Evolutionary conservation across 78 protist genomes (phyloP), one percentile per base, ranked within the genome.

Genomic region (Capsaspora owczarzaki): DNA sequence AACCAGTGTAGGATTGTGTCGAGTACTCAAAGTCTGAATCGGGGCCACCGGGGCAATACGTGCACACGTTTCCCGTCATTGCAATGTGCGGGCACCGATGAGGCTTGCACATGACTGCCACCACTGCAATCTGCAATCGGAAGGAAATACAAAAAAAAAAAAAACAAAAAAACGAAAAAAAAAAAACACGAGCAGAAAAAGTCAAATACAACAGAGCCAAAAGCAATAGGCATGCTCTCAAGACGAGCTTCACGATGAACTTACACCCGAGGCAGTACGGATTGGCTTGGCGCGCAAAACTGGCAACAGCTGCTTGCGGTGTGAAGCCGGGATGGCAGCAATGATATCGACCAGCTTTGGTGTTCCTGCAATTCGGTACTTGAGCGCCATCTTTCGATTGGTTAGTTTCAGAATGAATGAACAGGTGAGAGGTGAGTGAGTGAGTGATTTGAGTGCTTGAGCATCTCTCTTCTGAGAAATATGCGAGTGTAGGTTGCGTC

Each of bases 71-170:
- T 22, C 97, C 97, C 20, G 95, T 92, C 86, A 79, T 79, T 44
- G 94, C 97, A 41, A 91, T 76, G 87, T 96, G 99, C 27, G 99
- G 99, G 76, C 99, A 96, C 14, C 97, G 76, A 81, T 93, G 97
- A 31, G 99, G 99, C 86, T 96, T 94, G 86, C 96, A 93, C 99
- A 96, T 96, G 42, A 96, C 94, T 10, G 99, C 97, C 27, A 96
- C 96, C 22, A 91, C 96, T 1, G 96, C 96, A 74, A 95, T 93
- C 82, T 85, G 72, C 70, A 31, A 8, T 2, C 42, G 51, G n/a
- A 5, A 14, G 20, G 77, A 10, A 60, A 29, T 33, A 1, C 33
- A 5, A 22, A 27, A 10, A 31, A 19, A 23, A 0, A 35, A 10
- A 2, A 31, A 19, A 61, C 66, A 71, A 14, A 51, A 8, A 61